These are phyloP conservation scores for Pezicula radicicola DNA, from an alignment of 2,329 filamentous ascomycete genomes.

Conservation along the genomic window DNA sequence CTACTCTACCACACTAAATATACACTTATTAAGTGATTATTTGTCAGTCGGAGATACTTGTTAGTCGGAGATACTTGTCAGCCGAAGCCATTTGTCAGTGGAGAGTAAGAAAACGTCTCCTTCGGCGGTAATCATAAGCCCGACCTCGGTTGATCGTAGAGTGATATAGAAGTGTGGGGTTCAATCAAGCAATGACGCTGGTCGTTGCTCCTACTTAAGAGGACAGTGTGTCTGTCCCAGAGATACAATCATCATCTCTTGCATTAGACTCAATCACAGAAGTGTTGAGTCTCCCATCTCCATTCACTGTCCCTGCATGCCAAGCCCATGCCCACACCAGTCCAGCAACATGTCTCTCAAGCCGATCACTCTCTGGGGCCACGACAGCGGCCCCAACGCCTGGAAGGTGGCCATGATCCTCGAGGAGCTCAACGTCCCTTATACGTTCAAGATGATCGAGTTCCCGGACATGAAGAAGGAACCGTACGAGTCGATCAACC, in stretches of 20 bases:
- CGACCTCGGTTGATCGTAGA: neutral
- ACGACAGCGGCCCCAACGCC: constrained; percentile 19
- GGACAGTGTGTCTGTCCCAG: neutral
- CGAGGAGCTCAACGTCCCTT: constrained; percentile 39
- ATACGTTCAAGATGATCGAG: constrained; percentile 31
- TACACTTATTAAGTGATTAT: no score
- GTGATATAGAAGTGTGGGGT: neutral
- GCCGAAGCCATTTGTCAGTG: no score
- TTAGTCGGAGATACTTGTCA: no score
- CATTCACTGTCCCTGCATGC: neutral
- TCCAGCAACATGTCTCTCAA: constrained; percentile 7
- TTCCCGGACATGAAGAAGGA: constrained; percentile 37
- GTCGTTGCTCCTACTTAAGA: constrained; percentile 9
- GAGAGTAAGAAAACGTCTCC: no score
- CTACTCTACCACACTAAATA: no score
- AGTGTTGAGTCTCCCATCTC: constrained; percentile 3
- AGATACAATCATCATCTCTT: constrained; percentile 5
- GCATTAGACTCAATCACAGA: constrained; percentile 6
- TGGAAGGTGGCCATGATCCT: constrained; percentile 41
- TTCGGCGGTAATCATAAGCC: constrained; percentile 1
- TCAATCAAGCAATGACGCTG: neutral
- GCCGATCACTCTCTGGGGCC: constrained; percentile 3
- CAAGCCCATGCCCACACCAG: constrained; percentile 1
- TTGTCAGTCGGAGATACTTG: no score
- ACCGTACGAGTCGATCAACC: constrained; percentile 30